A percentile compares a stretch with the other conserved stretches of the same genome.
Conservation (phyloP, 768 basidiomycete genomes). For the Trametes maxima region DNA sequence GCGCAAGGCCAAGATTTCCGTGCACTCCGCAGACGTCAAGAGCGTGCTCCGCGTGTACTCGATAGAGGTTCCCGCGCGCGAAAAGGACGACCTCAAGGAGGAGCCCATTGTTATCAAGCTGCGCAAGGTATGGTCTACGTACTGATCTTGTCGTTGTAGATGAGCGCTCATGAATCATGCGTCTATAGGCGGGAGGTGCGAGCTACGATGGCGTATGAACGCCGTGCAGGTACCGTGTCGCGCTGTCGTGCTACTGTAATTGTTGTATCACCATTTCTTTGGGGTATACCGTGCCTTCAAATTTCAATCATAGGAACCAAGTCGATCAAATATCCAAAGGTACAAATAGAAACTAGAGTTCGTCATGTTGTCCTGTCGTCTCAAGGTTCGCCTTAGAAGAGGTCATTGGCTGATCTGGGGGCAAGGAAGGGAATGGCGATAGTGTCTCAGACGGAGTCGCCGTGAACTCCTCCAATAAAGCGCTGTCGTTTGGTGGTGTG, state of each 20-base stretch:
- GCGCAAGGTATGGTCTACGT: constrained; percentile 63
- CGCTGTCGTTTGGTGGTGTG: neutral
- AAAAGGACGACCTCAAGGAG: constrained; percentile 84
- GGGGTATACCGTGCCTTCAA: neutral
- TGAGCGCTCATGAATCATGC: constrained; percentile 10
- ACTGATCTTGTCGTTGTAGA: neutral
- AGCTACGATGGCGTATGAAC: constrained; percentile 82
- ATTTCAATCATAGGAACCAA: neutral
- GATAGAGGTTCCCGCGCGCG: constrained; percentile 85
- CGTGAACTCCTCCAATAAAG: neutral
- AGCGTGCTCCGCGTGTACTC: constrained; percentile 73
- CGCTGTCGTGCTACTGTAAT: constrained; percentile 10
- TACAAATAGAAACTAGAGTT: constrained; percentile 4
- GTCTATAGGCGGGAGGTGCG: constrained; percentile 77
- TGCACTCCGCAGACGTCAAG: constrained; percentile 90
- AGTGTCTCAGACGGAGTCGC: neutral
- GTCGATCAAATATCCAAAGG: neutral
- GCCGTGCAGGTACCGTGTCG: neutral
- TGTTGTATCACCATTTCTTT: constrained; percentile 14
- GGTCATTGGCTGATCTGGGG: no score
- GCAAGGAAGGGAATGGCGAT: neutral
- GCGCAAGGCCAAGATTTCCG: constrained; percentile 95
- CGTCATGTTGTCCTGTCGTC: neutral
- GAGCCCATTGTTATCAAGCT: constrained; percentile 81
- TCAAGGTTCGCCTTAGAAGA: no score